These are phyloP conservation scores for Ascochyta fabae DNA, from an alignment of 2,329 filamentous ascomycete species.

Conservation along the genomic window DNA sequence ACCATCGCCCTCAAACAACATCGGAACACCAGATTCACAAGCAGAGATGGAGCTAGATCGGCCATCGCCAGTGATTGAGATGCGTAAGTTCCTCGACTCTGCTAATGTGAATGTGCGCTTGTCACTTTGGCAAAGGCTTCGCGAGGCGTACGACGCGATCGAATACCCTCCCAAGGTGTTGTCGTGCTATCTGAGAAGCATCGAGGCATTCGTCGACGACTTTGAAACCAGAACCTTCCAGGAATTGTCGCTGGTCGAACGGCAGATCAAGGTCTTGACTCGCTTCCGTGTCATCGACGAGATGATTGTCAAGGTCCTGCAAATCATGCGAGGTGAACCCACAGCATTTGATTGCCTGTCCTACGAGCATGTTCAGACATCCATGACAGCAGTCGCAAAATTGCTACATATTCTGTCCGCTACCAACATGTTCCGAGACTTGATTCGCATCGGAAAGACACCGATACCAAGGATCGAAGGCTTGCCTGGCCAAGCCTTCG, in stretches of 20 bases:
- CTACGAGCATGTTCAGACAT: constrained; percentile 75
- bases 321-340: constrained; percentile 67
- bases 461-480: constrained; percentile 65
- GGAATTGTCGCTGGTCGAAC: constrained; percentile 64
- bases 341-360: constrained; percentile 84
- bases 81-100: constrained; percentile 82
- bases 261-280: constrained; percentile 74
- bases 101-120: constrained; percentile 83
- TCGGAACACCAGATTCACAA: constrained; percentile 4
- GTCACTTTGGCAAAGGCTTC: constrained; percentile 89
- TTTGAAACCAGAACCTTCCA: constrained; percentile 66
- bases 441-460: constrained; percentile 77
- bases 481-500: constrained; percentile 50
- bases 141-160: constrained; percentile 85
- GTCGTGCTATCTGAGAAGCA: constrained; percentile 83
- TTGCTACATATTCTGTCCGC: constrained; percentile 78
- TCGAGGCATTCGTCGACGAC: constrained; percentile 80
- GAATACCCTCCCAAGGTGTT: constrained; percentile 86
- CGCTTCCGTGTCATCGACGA: constrained; percentile 82
- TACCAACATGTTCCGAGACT: constrained; percentile 82
- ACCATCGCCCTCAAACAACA: constrained; percentile 15
- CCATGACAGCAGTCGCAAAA: constrained; percentile 73
- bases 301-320: constrained; percentile 73
- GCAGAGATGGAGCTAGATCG: constrained; percentile 10
- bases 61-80: constrained; percentile 65